phyloP scores from a whole-genome alignment of 805 yeast species.

The Candida insectorum region DNA sequence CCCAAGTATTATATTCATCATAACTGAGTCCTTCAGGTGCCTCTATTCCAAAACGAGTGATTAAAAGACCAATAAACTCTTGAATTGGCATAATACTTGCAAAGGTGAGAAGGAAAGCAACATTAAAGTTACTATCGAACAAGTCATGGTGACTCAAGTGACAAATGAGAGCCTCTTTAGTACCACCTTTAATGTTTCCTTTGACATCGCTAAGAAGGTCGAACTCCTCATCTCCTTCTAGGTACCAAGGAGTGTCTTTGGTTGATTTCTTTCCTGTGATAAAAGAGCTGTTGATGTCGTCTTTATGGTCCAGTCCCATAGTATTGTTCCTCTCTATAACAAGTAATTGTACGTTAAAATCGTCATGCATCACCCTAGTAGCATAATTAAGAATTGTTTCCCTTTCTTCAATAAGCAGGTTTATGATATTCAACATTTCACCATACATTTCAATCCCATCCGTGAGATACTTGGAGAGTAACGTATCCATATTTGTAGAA shows the following conservation, averaged over 20 bases:
- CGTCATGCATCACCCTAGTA: slow-evolving; percentile 74
- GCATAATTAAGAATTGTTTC: slow-evolving; percentile 69
- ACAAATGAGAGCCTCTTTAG: slow-evolving; percentile 71
- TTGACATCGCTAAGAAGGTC: slow-evolving; percentile 57
- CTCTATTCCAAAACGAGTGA: slow-evolving; percentile 61
- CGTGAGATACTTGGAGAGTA: slow-evolving; percentile 35
- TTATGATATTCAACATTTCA: slow-evolving; percentile 39
- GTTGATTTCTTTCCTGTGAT: slow-evolving; percentile 29
- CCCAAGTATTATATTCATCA: slow-evolving; percentile 79
- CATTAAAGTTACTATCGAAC: slow-evolving; percentile 59
- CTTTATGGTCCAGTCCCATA: slow-evolving; percentile 34
- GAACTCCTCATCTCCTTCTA: slow-evolving; percentile 63
- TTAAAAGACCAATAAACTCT: slow-evolving; percentile 56
- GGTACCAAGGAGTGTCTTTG: slow-evolving; percentile 62
- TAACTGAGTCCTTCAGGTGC: slow-evolving; percentile 88
- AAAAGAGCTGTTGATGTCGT: slow-evolving; percentile 13
- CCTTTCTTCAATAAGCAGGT: slow-evolving; percentile 65
- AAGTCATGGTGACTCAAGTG: slow-evolving; percentile 74
- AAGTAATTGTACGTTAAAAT: slow-evolving; percentile 57
- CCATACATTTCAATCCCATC: slow-evolving; percentile 34
- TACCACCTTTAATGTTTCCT: slow-evolving; percentile 80
- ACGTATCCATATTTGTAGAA: slow-evolving; percentile 37
- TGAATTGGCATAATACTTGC: slow-evolving; percentile 67
- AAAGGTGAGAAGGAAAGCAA: slow-evolving; percentile 72
- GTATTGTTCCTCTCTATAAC: slow-evolving; percentile 46